phyloP scores from a whole-genome alignment of 2,329 filamentous ascomycete species.

The Parastagonospora avenae region DNA sequence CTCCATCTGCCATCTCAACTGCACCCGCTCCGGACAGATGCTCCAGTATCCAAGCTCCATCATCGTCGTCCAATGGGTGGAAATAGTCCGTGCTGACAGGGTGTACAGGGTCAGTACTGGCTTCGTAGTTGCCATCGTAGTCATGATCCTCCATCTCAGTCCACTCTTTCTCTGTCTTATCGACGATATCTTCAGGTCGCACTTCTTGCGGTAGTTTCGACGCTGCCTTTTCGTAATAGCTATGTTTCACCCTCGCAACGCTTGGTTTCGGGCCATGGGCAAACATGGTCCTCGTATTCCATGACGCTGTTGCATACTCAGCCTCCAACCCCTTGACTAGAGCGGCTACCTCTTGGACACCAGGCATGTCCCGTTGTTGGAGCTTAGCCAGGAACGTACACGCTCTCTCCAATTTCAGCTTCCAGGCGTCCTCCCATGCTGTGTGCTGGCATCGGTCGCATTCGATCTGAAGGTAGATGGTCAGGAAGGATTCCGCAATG shows the following conservation, averaged over 20 bases:
- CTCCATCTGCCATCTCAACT: background rate
- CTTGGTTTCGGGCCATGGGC: conserved; percentile 7
- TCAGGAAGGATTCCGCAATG: conserved; percentile 28
- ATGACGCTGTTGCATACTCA: conserved; percentile 10
- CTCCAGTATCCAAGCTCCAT: conserved; percentile 15
- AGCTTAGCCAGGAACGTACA: conserved; percentile 11
- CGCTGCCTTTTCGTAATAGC: background rate
- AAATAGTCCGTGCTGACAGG: conserved; percentile 22
- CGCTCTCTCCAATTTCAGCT: conserved; percentile 19
- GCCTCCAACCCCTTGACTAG: conserved; percentile 19
- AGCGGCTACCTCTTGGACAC: conserved; percentile 4
- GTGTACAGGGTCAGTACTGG: conserved; percentile 30
- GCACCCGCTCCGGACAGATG: conserved; percentile 9
- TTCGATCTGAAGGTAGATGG: conserved; percentile 10
- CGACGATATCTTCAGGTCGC: conserved; percentile 20
- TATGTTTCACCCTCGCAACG: conserved; percentile 9
- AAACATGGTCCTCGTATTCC: conserved; percentile 16
- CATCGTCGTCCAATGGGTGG: conserved; percentile 12
- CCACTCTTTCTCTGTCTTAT: conserved; percentile 1
- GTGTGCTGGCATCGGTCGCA: conserved; percentile 32
- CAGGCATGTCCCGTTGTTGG: conserved; percentile 2
- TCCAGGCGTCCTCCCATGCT: conserved; percentile 22
- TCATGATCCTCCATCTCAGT: conserved; percentile 8
- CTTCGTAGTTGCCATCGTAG: conserved; percentile 24
- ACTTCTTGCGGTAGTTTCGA: conserved; percentile 26